A percentile compares a stretch with the other conserved stretches of the same genome.
Conservation (phyloP, 2,329 filamentous ascomycete genomes). For the Penicillium sp. region DNA sequence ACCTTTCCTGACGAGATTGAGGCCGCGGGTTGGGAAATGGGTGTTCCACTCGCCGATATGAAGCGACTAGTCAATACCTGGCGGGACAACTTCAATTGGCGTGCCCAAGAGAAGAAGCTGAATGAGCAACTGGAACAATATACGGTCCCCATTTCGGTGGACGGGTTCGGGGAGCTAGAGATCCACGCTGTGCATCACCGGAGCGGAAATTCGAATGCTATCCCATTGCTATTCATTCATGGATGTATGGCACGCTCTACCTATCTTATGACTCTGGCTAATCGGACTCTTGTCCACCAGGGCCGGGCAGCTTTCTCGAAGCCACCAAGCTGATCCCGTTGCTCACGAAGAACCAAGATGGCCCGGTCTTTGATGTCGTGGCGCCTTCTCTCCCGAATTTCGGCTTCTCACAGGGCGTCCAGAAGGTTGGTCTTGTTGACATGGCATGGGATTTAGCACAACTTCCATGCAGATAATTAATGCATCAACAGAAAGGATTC, state of each 20-base stretch:
- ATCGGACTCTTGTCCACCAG: constrained; percentile 7
- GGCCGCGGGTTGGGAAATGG: constrained; percentile 55
- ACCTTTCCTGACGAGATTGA: constrained; percentile 59
- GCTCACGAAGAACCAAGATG: constrained; percentile 36
- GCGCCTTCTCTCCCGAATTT: constrained; percentile 57
- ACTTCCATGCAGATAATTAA: constrained; percentile 4
- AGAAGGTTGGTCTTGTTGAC: constrained; percentile 23
- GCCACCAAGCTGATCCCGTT: constrained; percentile 44
- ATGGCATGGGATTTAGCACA: no score
- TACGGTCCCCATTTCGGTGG: constrained; percentile 52
- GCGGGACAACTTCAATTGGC: constrained; percentile 60
- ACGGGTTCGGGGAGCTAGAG: constrained; percentile 58
- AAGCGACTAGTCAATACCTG: constrained; percentile 59
- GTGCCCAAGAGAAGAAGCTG: constrained; percentile 55
- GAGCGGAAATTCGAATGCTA: constrained; percentile 51
- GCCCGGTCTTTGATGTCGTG: constrained; percentile 53
- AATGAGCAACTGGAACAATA: constrained; percentile 61
- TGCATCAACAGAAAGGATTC: constrained; percentile 52
- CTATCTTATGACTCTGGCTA: not conserved
- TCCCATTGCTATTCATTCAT: constrained; percentile 67
- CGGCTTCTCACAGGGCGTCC: constrained; percentile 51
- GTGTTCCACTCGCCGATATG: constrained; percentile 55
- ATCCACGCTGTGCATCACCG: constrained; percentile 64
- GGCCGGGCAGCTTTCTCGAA: constrained; percentile 66
- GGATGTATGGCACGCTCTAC: constrained; percentile 48